These are phyloP conservation scores for Isabelozyma pseudorhagii DNA, from an alignment of 805 yeast genomes.

Conservation along the genomic window DNA sequence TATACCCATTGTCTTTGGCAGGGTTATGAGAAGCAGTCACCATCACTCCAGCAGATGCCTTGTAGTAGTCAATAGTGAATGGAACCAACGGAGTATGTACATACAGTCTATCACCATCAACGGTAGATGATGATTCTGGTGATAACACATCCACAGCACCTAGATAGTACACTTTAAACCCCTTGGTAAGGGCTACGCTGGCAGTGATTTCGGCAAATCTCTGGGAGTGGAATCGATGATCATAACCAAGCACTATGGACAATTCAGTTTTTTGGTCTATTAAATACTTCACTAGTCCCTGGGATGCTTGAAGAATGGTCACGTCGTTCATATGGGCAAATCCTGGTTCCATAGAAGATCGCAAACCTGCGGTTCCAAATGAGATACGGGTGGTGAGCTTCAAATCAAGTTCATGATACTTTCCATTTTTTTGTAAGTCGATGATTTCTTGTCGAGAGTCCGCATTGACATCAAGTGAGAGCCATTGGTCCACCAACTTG, in stretches of 20 bases:
- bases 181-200: conserved; percentile 63
- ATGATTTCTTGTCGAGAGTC: conserved; percentile 56
- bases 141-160: conserved; percentile 40
- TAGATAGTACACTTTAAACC: conserved; percentile 67
- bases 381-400: conserved; percentile 60
- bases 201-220: conserved; percentile 80
- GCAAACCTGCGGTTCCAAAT: conserved; percentile 92
- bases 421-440: conserved; percentile 32
- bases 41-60: conserved; percentile 84
- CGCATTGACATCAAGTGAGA: conserved; percentile 32
- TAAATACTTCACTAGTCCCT: conserved; percentile 63
- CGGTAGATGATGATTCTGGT: conserved; percentile 15
- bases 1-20: conserved; percentile 85
- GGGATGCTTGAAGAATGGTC: conserved; percentile 87
- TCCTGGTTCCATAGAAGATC: conserved; percentile 89
- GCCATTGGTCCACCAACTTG: conserved; percentile 31
- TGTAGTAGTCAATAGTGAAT: conserved; percentile 62
- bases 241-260: conserved; percentile 81
- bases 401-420: conserved; percentile 45
- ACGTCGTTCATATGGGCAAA: conserved; percentile 85
- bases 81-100: conserved; percentile 94
- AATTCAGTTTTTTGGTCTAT: conserved; percentile 12
- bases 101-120: conserved; percentile 5
- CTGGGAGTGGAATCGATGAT: conserved; percentile 79
- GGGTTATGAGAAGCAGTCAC: conserved; percentile 89